Conservation (phyloP, 2,329 filamentous ascomycete species). For the Xylariomycetidae sp. region DNA sequence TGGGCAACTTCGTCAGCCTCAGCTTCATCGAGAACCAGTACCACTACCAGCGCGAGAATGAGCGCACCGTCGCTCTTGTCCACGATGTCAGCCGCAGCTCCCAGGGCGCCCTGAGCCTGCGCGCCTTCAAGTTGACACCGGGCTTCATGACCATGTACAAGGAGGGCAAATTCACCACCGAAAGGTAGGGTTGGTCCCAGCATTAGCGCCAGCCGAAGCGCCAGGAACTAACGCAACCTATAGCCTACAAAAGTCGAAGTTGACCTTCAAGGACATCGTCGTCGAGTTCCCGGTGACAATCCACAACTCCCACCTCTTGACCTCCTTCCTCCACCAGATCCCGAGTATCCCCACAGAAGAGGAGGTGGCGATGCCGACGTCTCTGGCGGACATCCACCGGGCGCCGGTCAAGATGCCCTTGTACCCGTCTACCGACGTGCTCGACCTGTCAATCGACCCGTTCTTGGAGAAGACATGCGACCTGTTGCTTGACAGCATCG, state of each 20-base stretch:
- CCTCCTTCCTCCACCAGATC: conserved; percentile 89
- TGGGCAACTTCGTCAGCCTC: conserved; percentile 96
- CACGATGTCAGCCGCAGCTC: conserved; percentile 95
- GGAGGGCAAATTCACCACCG: conserved; percentile 95
- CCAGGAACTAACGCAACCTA: conserved; percentile 18
- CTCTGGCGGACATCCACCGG: conserved; percentile 69
- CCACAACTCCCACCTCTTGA: conserved; percentile 97
- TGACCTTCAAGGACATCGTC: conserved; percentile 90
- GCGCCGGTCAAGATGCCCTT: conserved; percentile 60
- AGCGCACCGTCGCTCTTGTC: conserved; percentile 79
- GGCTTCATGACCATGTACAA: conserved; percentile 88
- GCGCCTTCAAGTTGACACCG: conserved; percentile 84
- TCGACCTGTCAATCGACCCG: conserved; percentile 91
- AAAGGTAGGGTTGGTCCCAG: conserved; percentile 66
- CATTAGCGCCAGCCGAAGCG: background rate
- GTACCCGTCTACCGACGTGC: conserved; percentile 80
- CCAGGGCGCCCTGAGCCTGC: conserved; percentile 81
- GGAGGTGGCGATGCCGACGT: conserved; percentile 69
- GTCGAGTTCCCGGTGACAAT: conserved; percentile 82
- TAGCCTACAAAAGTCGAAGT: conserved; percentile 88
- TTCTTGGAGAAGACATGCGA: conserved; percentile 99
- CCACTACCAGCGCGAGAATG: conserved; percentile 95
- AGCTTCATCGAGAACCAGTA: conserved; percentile 97
- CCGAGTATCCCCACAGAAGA: conserved; percentile 59
- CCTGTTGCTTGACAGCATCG: conserved; percentile 90